Evolutionary conservation across 1,284 basidiomycete genomes (phyloP).

Genomic region (Exobasidium rhododendri): DNA sequence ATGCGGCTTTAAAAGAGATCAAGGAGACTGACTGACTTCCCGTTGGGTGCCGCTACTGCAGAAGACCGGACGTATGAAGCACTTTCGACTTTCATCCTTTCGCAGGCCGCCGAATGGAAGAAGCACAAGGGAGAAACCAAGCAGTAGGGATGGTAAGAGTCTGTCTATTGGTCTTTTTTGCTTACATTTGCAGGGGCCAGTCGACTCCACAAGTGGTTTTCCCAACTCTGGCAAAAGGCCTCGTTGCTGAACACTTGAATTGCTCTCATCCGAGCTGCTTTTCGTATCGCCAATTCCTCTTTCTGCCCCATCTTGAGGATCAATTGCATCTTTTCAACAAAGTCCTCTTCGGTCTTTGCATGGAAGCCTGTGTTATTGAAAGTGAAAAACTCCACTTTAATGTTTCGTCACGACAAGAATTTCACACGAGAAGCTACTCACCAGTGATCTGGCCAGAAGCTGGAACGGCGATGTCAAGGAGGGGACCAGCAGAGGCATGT

Average conservation of each 20-base stretch:
- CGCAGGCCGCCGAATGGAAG: constrained; percentile 6
- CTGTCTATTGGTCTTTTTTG: background rate
- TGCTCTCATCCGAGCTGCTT: constrained; percentile 59
- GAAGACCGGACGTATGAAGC: constrained; percentile 10
- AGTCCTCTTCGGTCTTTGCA: constrained; percentile 67
- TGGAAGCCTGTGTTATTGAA: constrained; percentile 70
- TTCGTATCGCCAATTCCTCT: constrained; percentile 63
- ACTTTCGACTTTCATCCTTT: constrained; percentile 5
- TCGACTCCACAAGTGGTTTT: constrained; percentile 22
- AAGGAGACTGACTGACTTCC: too few relatives aligned
- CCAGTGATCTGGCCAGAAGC: constrained; percentile 65
- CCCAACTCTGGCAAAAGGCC: constrained; percentile 26
- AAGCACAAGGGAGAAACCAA: background rate
- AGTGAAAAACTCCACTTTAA: background rate
- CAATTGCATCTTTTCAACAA: constrained; percentile 68
- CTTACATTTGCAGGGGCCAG: background rate
- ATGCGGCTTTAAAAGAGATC: too few relatives aligned
- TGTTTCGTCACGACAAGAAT: too few relatives aligned
- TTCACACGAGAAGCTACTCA: background rate
- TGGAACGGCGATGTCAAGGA: constrained; percentile 84
- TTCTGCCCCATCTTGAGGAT: constrained; percentile 64
- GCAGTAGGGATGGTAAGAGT: background rate
- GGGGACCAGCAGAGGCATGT: constrained; percentile 87
- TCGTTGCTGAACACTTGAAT: constrained; percentile 25
- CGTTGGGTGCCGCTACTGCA: too few relatives aligned